Conservation (phyloP, 768 basidiomycete species). For the Mycena rosella region DNA sequence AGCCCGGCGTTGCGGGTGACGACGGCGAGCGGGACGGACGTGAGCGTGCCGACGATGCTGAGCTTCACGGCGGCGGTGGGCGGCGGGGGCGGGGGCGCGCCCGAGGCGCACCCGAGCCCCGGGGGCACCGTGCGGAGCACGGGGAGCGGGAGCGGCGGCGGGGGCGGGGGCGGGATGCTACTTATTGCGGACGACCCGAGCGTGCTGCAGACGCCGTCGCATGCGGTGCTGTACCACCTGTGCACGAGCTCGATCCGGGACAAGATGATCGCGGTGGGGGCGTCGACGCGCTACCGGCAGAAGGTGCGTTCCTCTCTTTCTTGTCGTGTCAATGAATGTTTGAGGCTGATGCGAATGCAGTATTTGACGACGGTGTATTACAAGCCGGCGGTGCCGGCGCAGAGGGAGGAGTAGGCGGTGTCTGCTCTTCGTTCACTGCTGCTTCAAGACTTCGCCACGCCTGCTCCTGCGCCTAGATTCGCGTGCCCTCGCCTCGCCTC, state of each 20-base stretch:
- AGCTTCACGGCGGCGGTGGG: slow-evolving; percentile 20
- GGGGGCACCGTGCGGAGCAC: neutral
- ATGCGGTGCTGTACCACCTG: slow-evolving; percentile 83
- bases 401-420: slow-evolving; percentile 1
- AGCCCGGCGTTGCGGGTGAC: slow-evolving; percentile 43
- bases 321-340: neutral
- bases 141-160: neutral
- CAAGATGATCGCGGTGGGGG: slow-evolving; percentile 81
- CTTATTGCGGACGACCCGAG: slow-evolving; percentile 76
- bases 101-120: slow-evolving; percentile 11
- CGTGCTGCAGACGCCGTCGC: slow-evolving; percentile 81
- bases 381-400: slow-evolving; percentile 61
- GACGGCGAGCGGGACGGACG: slow-evolving; percentile 56
- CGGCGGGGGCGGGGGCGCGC: neutral
- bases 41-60: slow-evolving; percentile 42
- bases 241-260: slow-evolving; percentile 85
- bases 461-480: too few relatives aligned
- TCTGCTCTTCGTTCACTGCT: too few relatives aligned
- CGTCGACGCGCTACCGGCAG: slow-evolving; percentile 79
- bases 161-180: slow-evolving; percentile 11
- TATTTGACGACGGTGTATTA: slow-evolving; percentile 82
- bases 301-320: slow-evolving; percentile 61
- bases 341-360: slow-evolving; percentile 44
- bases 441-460: too few relatives aligned
- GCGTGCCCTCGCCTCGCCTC: neutral